A percentile compares a stretch with the other conserved stretches of the same genome.
phyloP scores from a whole-genome alignment of 345 rosid genomes.

The Boechera stricta region DNA sequence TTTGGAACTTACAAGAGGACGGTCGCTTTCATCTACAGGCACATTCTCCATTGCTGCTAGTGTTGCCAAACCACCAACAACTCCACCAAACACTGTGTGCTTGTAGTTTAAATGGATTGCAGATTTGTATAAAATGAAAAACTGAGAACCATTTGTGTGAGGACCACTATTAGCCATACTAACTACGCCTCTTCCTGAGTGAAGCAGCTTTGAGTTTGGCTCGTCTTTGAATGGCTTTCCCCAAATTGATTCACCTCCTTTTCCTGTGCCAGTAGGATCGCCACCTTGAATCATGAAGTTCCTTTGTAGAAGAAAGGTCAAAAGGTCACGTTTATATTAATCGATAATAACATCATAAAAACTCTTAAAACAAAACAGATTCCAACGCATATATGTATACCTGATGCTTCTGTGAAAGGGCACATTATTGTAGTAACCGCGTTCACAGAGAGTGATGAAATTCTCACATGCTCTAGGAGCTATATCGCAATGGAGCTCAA shows the following conservation, averaged over 20 bases:
- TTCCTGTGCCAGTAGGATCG: conserved; percentile 94
- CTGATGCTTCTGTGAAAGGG: conserved; percentile 79
- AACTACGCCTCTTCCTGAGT: conserved; percentile 91
- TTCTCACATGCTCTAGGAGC: conserved; percentile 93
- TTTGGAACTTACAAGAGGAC: conserved; percentile 69
- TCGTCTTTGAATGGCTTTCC: conserved; percentile 97
- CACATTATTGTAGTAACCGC: conserved; percentile 82
- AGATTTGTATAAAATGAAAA: conserved; percentile 95
- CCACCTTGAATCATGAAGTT: conserved; percentile 99
- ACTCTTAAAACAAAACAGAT: neutral
- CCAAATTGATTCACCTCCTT: conserved; percentile 95
- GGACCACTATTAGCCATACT: conserved; percentile 99
- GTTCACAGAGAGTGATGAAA: conserved; percentile 86
- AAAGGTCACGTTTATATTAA: neutral
- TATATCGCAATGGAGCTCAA: conserved; percentile 91
- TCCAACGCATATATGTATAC: conserved; percentile 43
- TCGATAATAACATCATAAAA: neutral
- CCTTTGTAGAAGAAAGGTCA: conserved; percentile 45
- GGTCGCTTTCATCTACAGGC: conserved; percentile 80
- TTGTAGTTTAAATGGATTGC: conserved; percentile 94
- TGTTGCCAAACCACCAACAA: conserved; percentile 88
- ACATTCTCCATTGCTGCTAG: conserved; percentile 91
- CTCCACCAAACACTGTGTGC: conserved; percentile 92
- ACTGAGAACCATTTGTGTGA: conserved; percentile 96
- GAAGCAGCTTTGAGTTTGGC: conserved; percentile 84